Evolutionary conservation across 2,329 filamentous ascomycete species (phyloP).

Genomic region (Penicillium sp.): DNA sequence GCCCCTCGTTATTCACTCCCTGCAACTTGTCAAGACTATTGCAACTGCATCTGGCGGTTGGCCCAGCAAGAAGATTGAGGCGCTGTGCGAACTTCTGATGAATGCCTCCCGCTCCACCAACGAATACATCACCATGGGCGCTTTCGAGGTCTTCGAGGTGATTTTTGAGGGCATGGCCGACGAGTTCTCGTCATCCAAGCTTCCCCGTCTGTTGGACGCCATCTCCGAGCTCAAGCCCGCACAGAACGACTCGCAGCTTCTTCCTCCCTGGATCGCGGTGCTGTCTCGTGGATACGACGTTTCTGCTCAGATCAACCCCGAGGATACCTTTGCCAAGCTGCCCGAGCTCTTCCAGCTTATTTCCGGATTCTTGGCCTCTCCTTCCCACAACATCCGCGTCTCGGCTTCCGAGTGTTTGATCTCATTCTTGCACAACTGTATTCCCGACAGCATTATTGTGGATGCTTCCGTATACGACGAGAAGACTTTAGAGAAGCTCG

Average conservation of each 20-base stretch:
- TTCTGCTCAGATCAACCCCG: conserved; percentile 81
- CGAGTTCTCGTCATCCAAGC: conserved; percentile 83
- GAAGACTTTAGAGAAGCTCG: conserved; percentile 81
- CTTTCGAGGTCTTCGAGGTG: conserved; percentile 96
- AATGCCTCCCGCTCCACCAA: conserved; percentile 88
- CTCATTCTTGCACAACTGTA: conserved; percentile 87
- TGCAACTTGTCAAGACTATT: conserved; percentile 90
- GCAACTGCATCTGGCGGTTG: conserved; percentile 86
- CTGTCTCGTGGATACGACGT: conserved; percentile 93
- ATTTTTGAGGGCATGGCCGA: conserved; percentile 92
- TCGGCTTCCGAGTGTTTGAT: conserved; percentile 94
- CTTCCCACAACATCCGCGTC: conserved; percentile 88
- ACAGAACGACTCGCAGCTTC: conserved; percentile 88
- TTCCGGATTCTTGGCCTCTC: conserved; percentile 78
- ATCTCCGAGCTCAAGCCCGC: conserved; percentile 90
- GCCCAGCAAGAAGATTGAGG: conserved; percentile 95
- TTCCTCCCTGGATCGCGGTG: conserved; percentile 96
- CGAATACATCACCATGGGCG: conserved; percentile 93
- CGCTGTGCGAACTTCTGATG: conserved; percentile 84
- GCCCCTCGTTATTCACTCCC: conserved; percentile 83
- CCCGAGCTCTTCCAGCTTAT: conserved; percentile 83
- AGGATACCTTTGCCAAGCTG: conserved; percentile 89
- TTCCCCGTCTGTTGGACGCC: conserved; percentile 85
- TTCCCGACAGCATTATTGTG: conserved; percentile 79
- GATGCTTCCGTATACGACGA: conserved; percentile 93